Conservation (phyloP, 2,329 filamentous ascomycete genomes). For the Didymella sp. region DNA sequence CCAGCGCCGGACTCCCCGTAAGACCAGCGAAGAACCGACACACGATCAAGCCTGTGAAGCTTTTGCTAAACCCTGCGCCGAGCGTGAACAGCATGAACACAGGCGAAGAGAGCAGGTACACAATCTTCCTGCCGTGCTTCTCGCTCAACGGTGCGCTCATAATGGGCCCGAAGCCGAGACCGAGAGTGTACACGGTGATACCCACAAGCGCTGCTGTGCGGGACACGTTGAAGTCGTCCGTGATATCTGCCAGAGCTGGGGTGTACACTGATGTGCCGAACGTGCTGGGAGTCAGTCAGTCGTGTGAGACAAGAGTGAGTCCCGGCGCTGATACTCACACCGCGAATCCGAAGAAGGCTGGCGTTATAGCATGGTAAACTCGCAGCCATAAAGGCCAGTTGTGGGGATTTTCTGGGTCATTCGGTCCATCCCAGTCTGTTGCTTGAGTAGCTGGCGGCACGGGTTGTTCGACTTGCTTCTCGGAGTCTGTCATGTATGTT, state of each 20-base stretch:
- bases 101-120: constrained; percentile 59
- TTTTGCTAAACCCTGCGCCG: constrained; percentile 61
- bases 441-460: not conserved
- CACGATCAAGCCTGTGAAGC: constrained; percentile 60
- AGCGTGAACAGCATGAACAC: constrained; percentile 63
- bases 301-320: not conserved
- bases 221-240: constrained; percentile 61
- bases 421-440: constrained; percentile 43
- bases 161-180: constrained; percentile 66
- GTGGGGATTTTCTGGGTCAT: constrained; percentile 49
- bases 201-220: constrained; percentile 65
- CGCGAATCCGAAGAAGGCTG: constrained; percentile 47
- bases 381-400: constrained; percentile 48
- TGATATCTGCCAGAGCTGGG: constrained; percentile 56
- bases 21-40: constrained; percentile 74
- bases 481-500: constrained; percentile 6
- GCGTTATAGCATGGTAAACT: constrained; percentile 43
- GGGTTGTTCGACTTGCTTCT: not conserved
- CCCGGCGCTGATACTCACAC: constrained; percentile 35
- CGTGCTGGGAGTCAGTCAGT: constrained; percentile 50
- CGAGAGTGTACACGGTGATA: constrained; percentile 66
- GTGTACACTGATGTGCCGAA: constrained; percentile 63
- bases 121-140: constrained; percentile 60
- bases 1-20: constrained; percentile 67
- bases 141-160: constrained; percentile 67